These are phyloP conservation scores for Cercospora beticola DNA, from an alignment of 2,329 filamentous ascomycete genomes.

Conservation along the genomic window DNA sequence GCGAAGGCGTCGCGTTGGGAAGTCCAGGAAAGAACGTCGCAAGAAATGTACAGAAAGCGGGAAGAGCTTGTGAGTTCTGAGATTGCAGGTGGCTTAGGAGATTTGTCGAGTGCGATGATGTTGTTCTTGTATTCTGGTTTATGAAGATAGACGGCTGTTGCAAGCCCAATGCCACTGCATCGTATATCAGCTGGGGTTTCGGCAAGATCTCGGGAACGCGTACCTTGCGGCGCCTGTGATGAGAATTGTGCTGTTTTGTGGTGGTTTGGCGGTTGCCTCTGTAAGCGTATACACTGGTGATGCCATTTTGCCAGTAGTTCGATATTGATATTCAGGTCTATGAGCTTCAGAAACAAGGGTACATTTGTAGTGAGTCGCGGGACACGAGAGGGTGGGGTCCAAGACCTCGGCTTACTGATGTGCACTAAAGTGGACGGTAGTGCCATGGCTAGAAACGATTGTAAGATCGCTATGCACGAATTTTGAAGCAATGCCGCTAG, in stretches of 20 bases:
- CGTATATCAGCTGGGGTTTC: background rate
- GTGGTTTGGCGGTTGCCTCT: constrained; percentile 27
- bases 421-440: background rate
- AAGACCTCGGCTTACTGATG: constrained; percentile 12
- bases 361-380: background rate
- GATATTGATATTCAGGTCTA: background rate
- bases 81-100: constrained; percentile 22
- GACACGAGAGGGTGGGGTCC: constrained; percentile 4
- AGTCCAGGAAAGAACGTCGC: constrained; percentile 49
- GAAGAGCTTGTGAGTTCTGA: constrained; percentile 27
- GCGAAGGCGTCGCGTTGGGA: constrained; percentile 49
- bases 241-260: constrained; percentile 31
- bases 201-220: background rate
- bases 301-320: constrained; percentile 26
- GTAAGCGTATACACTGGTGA: constrained; percentile 32
- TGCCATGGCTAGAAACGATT: background rate
- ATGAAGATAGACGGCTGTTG: constrained; percentile 35
- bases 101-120: constrained; percentile 32
- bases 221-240: constrained; percentile 35
- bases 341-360: background rate
- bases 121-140: constrained; percentile 31
- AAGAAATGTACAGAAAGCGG: constrained; percentile 38
- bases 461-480: background rate
- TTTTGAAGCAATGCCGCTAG: background rate
- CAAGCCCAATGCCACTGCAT: constrained; percentile 34